These are phyloP conservation scores for Vitis rotundifolia DNA, from an alignment of 164 flowering plant genomes.

Conservation along the genomic window DNA sequence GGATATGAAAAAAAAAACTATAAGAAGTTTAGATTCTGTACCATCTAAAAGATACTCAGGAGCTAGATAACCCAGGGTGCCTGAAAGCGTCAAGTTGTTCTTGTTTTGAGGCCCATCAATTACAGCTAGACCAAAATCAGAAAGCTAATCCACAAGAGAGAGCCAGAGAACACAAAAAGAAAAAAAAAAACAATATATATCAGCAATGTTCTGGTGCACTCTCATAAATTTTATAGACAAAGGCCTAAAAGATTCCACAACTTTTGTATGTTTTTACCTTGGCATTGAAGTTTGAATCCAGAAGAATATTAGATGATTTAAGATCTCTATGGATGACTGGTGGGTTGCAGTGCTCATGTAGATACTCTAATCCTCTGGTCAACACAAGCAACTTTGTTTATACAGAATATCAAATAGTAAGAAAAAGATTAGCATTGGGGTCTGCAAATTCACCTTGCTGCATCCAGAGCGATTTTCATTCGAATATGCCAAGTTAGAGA, in stretches of 20 bases:
- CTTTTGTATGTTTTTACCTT: slow-evolving; percentile 50
- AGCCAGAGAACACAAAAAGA: not conserved
- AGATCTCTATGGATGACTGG: slow-evolving; percentile 96
- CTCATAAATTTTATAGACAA: not conserved
- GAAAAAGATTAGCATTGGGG: not conserved
- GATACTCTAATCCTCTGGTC: slow-evolving; percentile 89
- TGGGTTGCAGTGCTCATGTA: slow-evolving; percentile 90
- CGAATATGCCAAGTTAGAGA: slow-evolving; percentile 79
- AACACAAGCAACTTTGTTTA: slow-evolving; percentile 16
- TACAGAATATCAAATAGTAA: not conserved
- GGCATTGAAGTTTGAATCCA: slow-evolving; percentile 88
- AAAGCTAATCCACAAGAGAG: slow-evolving; percentile 47
- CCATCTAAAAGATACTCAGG: slow-evolving; percentile 97
- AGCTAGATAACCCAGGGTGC: slow-evolving; percentile 93
- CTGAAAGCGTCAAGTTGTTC: slow-evolving; percentile 73
- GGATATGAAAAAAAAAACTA: not conserved
- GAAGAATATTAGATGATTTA: slow-evolving; percentile 91
- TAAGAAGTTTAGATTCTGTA: slow-evolving; percentile 28
- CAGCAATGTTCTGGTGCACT: not conserved
- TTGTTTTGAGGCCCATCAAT: slow-evolving; percentile 56
- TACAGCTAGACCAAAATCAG: slow-evolving; percentile 95
- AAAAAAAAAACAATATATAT: not conserved
- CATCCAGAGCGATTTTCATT: slow-evolving; percentile 91
- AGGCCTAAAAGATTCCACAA: not conserved
- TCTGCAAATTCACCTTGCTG: slow-evolving; percentile 66